Percentiles rank a stretch among this genome's conserved stretches.
Conservation (phyloP, 169 alveolate species). For the Toxoplasma gondii region DNA sequence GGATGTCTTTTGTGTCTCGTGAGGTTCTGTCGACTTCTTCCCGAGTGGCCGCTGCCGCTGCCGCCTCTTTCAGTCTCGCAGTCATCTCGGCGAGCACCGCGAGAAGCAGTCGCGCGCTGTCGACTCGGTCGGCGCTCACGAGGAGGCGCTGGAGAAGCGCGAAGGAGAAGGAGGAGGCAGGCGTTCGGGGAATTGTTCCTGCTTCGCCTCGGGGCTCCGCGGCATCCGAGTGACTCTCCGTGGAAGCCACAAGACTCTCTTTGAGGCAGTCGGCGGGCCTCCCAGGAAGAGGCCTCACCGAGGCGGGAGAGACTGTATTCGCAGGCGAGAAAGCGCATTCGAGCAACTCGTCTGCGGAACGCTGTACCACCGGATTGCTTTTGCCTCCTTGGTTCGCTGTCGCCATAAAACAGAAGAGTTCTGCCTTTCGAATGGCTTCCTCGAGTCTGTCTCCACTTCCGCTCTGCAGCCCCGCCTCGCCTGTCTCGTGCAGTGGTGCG, state of each 20-base stretch:
- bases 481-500: not conserved
- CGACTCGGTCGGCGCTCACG: not conserved
- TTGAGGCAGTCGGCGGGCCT: too few species aligned
- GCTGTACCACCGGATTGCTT: not conserved
- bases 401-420: not conserved
- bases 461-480: not conserved
- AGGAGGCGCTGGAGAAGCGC: conserved; percentile 18
- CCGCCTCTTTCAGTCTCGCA: not conserved
- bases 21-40: not conserved
- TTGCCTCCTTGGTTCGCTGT: not conserved
- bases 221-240: too few species aligned
- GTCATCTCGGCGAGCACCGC: conserved; percentile 11
- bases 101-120: not conserved
- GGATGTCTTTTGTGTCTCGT: too few species aligned
- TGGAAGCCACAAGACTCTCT: too few species aligned
- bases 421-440: not conserved
- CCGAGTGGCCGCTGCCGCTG: not conserved
- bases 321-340: not conserved
- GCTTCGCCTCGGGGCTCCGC: too few species aligned
- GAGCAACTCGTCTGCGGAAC: not conserved
- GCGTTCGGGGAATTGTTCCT: not conserved
- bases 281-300: not conserved
- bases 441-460: not conserved
- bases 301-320: not conserved
- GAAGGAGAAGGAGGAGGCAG: not conserved